Percentiles rank a stretch among this genome's conserved stretches.
phyloP scores from a whole-genome alignment of 306 rosid genomes.

The Citrullus amarus region DNA sequence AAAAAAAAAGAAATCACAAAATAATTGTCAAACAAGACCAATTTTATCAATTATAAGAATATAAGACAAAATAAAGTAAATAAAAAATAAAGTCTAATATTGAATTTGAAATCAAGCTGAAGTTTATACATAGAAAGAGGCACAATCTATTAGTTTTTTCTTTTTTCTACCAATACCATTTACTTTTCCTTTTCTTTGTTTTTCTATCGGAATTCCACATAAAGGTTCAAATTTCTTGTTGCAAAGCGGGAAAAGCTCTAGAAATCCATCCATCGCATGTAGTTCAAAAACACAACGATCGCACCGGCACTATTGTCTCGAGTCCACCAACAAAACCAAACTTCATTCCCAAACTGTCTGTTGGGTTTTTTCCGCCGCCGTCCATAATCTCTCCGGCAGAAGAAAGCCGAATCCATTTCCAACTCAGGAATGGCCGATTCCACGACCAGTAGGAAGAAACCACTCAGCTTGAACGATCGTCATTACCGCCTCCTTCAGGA shows the following conservation, averaged over 20 bases:
- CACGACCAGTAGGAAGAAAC: slow-evolving; percentile 25
- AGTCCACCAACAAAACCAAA: not conserved
- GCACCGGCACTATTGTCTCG: not conserved
- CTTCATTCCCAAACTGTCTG: not conserved
- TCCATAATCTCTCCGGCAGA: not conserved
- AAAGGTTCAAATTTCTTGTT: not conserved
- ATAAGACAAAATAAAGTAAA: too few species aligned
- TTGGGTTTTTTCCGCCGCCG: not conserved
- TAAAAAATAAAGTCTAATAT: too few species aligned
- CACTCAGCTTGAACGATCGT: slow-evolving; percentile 67
- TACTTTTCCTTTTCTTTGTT: too few species aligned
- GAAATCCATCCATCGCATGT: not conserved
- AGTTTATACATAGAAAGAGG: too few species aligned
- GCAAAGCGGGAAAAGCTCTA: not conserved
- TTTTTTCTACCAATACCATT: too few species aligned
- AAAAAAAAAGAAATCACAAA: too few species aligned
- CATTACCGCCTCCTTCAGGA: slow-evolving; percentile 79
- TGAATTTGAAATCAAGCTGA: too few species aligned
- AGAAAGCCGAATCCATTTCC: not conserved
- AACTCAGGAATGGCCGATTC: slow-evolving; percentile 36
- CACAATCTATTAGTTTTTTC: too few species aligned
- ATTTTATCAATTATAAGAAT: too few species aligned
- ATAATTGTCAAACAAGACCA: too few species aligned
- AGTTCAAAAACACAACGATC: not conserved
- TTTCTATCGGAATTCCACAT: too few species aligned